Conservation (phyloP, 371 early-diverging fungal species). For the Capillidium rhysosporum region DNA sequence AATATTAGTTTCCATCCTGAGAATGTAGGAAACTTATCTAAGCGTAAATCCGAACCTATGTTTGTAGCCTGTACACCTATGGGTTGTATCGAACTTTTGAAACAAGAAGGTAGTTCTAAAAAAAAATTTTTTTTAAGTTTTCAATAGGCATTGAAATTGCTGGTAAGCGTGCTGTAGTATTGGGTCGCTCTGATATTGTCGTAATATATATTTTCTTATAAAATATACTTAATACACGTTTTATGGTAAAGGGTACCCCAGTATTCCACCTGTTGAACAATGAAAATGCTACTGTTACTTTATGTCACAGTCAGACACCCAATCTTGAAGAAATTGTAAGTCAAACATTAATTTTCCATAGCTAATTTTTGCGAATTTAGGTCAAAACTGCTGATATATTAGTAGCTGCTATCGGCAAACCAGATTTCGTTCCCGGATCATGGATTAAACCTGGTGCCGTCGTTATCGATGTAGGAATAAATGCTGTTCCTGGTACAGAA, state of each 20-base stretch:
- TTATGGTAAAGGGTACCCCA: slow-evolving; percentile 44
- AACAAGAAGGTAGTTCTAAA: slow-evolving; percentile 16
- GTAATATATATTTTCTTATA: slow-evolving; percentile 10
- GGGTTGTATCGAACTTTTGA: slow-evolving; percentile 68
- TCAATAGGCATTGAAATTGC: slow-evolving; percentile 32
- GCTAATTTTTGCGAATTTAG: slow-evolving; percentile 10
- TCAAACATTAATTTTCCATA: not conserved
- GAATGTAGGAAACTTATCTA: slow-evolving; percentile 79
- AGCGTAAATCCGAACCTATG: slow-evolving; percentile 45
- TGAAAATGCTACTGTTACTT: slow-evolving; percentile 71
- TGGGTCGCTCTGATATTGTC: slow-evolving; percentile 88
- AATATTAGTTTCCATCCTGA: slow-evolving; percentile 49
- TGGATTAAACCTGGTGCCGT: slow-evolving; percentile 85
- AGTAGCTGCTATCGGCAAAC: slow-evolving; percentile 67
- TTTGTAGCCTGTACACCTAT: slow-evolving; percentile 90
- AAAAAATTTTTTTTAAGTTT: slow-evolving; percentile 6
- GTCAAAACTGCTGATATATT: slow-evolving; percentile 62
- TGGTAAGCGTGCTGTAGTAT: slow-evolving; percentile 72
- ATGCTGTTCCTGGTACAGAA: slow-evolving; percentile 40
- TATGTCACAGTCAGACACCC: slow-evolving; percentile 72
- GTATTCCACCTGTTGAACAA: slow-evolving; percentile 59
- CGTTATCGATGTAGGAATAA: slow-evolving; percentile 90
- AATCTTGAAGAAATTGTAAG: slow-evolving; percentile 47
- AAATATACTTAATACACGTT: not conserved
- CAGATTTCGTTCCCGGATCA: slow-evolving; percentile 59